Base-by-base conservation (phyloP, 225 moss, liverwort and hornwort species). In the Marchantia paleacea region DNA sequence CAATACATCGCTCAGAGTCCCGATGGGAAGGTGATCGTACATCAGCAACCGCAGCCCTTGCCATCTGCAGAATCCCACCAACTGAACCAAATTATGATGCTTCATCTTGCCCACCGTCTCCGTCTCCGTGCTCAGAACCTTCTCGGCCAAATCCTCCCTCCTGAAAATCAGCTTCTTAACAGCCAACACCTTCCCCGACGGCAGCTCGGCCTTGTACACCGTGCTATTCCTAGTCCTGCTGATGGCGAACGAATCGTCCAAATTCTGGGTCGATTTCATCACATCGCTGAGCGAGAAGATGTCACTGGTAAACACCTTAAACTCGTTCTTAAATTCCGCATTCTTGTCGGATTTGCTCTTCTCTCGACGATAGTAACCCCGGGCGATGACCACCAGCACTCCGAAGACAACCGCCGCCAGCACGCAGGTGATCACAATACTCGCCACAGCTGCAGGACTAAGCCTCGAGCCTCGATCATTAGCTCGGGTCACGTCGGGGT, bases 361-460 rank as follows among this genome's bases (percentile, higher is more conserved):
- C 52, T 80, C 80, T 54, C 84, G 66, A 14, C n/a, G 86, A 79
- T 51, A 78, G 79, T 76, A 47, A 83, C 79, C 67, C 61, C 86
- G 87, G 83, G 52, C 84, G 80, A 76, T 60, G 5, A 76, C 48
- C 55, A 84, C 12, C 64, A 88, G 31, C 30, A 70, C 3, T n/a
- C 75, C 87, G 30, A 86, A 51, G 22, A 83, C 16, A 47, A 85
- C 55, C 25, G 87, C 81, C 54, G 86, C 72, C n/a, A 85, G 54
- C 28, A 78, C 81, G 80, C 91, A 86, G 28, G 84, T 84, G 16
- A 91, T 10, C 54, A 86, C 50, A 24, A 91, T 89, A 47, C 87
- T 85, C 14, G 85, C 77, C 63, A 91, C 29, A 7, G 87, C 88
- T 8, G 85, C 90, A 52, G 79, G 0, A 52, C 71, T 82, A 8